A percentile compares a stretch with the other conserved stretches of the same genome.
phyloP scores from a whole-genome alignment of 495 filamentous ascomycete species.

The Hyaloscypha bicolor region DNA sequence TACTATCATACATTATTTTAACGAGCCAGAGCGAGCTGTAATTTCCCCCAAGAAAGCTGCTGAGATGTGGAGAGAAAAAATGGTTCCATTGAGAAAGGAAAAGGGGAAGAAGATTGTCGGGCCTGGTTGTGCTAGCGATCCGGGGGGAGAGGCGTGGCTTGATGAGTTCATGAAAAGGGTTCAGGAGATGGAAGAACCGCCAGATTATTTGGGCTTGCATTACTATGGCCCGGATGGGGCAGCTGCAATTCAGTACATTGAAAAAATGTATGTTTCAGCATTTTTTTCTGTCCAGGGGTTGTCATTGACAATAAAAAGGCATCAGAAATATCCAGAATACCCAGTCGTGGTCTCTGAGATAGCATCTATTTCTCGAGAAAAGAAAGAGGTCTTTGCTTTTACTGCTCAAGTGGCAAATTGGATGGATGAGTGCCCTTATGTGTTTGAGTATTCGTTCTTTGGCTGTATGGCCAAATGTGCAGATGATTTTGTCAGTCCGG shows the following conservation, averaged over 20 bases:
- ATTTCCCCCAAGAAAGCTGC: conserved; percentile 44
- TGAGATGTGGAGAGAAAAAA: conserved; percentile 42
- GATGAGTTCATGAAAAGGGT: conserved; percentile 46
- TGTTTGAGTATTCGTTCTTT: conserved; percentile 50
- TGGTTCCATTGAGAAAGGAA: conserved; percentile 41
- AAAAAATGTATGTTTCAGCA: conserved; percentile 31
- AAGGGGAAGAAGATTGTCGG: conserved; percentile 45
- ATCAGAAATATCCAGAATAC: conserved; percentile 39
- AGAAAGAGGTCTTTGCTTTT: conserved; percentile 40
- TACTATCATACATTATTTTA: conserved; percentile 45
- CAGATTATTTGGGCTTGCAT: conserved; percentile 49
- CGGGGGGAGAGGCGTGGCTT: conserved; percentile 43
- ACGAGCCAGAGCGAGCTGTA: conserved; percentile 47
- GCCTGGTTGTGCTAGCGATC: conserved; percentile 41
- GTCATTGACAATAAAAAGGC: conserved; percentile 33
- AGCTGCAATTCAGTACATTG: conserved; percentile 37
- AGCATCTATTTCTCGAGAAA: conserved; percentile 44
- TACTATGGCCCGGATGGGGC: conserved; percentile 44
- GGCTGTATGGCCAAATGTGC: conserved; percentile 46
- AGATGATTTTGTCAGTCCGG: conserved; percentile 48
- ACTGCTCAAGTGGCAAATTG: conserved; percentile 47
- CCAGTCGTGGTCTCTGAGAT: conserved; percentile 46
- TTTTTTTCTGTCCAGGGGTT: background rate
- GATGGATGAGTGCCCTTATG: conserved; percentile 44
- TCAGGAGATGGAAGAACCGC: conserved; percentile 30